Percentiles rank a stretch among this genome's conserved stretches.
Conservation (phyloP, 129 eudicot species). For the Scalesia atractyloides region DNA sequence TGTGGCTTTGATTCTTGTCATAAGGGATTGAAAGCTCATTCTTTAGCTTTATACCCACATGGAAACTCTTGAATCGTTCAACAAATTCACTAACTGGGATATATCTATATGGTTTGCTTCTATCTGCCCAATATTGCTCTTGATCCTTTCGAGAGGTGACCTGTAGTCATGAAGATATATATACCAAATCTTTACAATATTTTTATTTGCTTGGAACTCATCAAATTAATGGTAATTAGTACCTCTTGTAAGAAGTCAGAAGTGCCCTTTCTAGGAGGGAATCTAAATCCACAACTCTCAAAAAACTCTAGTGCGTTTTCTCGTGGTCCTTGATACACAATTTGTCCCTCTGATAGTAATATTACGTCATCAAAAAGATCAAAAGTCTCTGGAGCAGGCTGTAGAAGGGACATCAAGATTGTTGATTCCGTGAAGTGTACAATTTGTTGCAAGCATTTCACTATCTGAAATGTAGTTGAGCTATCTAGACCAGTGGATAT, state of each 20-base stretch:
- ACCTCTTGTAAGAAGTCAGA: slow-evolving; percentile 98
- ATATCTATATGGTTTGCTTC: slow-evolving; percentile 53
- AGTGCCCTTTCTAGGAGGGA: slow-evolving; percentile 79
- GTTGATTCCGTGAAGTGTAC: slow-evolving; percentile 71
- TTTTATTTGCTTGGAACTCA: background rate
- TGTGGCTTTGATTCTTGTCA: slow-evolving; percentile 54
- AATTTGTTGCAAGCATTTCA: slow-evolving; percentile 83
- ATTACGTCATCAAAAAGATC: slow-evolving; percentile 81
- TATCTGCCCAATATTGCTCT: slow-evolving; percentile 80
- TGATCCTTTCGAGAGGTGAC: slow-evolving; percentile 84
- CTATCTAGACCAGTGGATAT: slow-evolving; percentile 92
- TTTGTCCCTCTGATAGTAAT: slow-evolving; percentile 78
- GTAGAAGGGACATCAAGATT: slow-evolving; percentile 77
- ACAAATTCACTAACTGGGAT: slow-evolving; percentile 59
- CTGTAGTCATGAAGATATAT: slow-evolving; percentile 30
- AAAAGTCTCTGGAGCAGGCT: slow-evolving; percentile 92
- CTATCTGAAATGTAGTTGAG: slow-evolving; percentile 86
- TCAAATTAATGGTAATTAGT: slow-evolving; percentile 10
- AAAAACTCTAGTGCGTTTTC: slow-evolving; percentile 71
- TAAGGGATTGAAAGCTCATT: slow-evolving; percentile 66
- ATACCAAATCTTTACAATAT: background rate
- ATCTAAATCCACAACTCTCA: slow-evolving; percentile 73
- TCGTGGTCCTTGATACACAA: slow-evolving; percentile 83
- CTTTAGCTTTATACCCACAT: slow-evolving; percentile 51
- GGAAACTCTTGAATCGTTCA: slow-evolving; percentile 51